A percentile compares a stretch with the other conserved stretches of the same genome.
Conservation (phyloP, 2,329 filamentous ascomycete species). For the Xylariomycetidae sp. region DNA sequence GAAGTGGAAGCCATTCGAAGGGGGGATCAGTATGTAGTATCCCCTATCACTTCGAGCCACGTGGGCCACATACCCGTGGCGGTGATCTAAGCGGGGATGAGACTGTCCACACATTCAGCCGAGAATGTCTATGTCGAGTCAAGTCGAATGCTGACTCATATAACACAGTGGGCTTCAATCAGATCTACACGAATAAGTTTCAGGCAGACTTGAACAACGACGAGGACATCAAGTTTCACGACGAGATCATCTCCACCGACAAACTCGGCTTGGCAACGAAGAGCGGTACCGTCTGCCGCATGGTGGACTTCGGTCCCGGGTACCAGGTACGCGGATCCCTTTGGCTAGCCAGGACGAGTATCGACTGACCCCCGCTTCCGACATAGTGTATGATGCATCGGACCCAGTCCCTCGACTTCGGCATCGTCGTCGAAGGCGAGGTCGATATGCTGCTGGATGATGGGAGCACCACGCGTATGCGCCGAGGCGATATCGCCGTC, state of each 20-base stretch:
- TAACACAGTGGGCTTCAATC: constrained; percentile 36
- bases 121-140: no score
- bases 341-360: no score
- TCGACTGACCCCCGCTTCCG: no score
- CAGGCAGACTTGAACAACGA: constrained; percentile 35
- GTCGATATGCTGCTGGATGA: constrained; percentile 48
- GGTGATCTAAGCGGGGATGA: no score
- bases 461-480: constrained; percentile 42
- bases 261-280: constrained; percentile 33
- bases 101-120: no score
- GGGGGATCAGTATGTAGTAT: no score
- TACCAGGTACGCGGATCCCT: no score
- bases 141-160: no score
- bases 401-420: constrained; percentile 50
- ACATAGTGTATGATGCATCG: constrained; percentile 47
- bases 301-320: constrained; percentile 44
- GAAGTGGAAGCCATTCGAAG: constrained; percentile 26
- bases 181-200: constrained; percentile 38
- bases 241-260: constrained; percentile 28
- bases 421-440: constrained; percentile 49
- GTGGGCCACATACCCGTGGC: no score
- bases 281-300: constrained; percentile 33
- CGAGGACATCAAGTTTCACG: constrained; percentile 35
- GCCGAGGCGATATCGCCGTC: constrained; percentile 49
- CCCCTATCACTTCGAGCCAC: no score